A percentile compares a stretch with the other conserved stretches of the same genome.
phyloP scores from a whole-genome alignment of 2,329 filamentous ascomycete species.

The Aureobasidium melanogenum region DNA sequence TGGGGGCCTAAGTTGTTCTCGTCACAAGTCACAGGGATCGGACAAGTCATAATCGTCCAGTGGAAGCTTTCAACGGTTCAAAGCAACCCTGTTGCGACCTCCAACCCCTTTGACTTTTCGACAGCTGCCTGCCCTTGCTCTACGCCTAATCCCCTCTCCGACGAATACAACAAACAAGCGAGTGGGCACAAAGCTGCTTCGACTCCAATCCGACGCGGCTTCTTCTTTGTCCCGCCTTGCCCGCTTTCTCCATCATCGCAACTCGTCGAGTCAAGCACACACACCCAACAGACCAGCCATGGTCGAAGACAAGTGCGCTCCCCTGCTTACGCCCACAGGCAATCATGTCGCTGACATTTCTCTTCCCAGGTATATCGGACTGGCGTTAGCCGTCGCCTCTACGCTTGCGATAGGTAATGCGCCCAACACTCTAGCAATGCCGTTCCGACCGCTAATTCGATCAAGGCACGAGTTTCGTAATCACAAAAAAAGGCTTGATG shows the following conservation, averaged over 20 bases:
- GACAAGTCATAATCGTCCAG: not conserved
- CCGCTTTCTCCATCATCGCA: not conserved
- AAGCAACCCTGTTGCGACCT: constrained; percentile 3
- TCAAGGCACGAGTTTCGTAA: constrained; percentile 88
- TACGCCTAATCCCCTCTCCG: not conserved
- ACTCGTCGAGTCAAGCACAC: not conserved
- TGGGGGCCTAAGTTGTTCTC: not conserved
- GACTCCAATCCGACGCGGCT: not conserved
- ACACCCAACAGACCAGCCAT: constrained; percentile 3
- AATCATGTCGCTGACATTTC: not conserved
- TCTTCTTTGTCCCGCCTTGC: constrained; percentile 4
- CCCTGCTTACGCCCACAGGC: not conserved
- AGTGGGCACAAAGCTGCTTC: not conserved
- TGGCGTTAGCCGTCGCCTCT: constrained; percentile 65
- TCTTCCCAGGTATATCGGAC: constrained; percentile 58
- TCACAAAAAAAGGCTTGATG: constrained; percentile 96
- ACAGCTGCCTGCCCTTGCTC: not conserved
- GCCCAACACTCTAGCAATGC: constrained; percentile 22
- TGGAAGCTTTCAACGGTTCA: constrained; percentile 3
- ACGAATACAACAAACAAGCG: not conserved
- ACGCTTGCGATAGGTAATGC: constrained; percentile 64
- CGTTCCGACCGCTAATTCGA: not conserved
- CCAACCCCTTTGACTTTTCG: not conserved
- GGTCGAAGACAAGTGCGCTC: constrained; percentile 9
- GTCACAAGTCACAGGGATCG: not conserved